Evolutionary conservation across 2,329 filamentous ascomycete genomes (phyloP), one percentile per base, ranked within the genome.

Genomic region (Trichoderma aggressivum): DNA sequence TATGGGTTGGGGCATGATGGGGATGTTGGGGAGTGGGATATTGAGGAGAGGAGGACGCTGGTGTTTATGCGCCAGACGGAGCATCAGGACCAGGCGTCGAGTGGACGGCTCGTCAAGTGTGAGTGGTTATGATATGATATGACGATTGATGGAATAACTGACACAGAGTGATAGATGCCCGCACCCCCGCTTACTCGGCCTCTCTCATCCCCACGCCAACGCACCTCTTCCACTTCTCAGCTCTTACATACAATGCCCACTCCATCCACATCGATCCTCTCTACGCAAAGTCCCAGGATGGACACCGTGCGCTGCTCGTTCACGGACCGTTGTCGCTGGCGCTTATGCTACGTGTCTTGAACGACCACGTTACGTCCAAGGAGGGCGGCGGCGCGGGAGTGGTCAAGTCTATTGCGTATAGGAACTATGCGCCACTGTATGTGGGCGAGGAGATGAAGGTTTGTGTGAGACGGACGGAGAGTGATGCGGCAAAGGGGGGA

Each of bases 231-330:
- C 90, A 94, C 71, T 98, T 95, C 84, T 96, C 92, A 24, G 94
- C 94, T 0, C 87, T 99, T 39, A 95, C 92, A 3, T 94, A 94
- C 84, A 99, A 99, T 80, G 93, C 94, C 1, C 96, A 99, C 81
- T 86, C 87, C 18, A 98, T 99, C 75, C 96, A 99, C 81, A 86
- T 97, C 26, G 92, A 98, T 79, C 87, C 86, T 1, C 78, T 86
- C 56, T 97, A 93, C 81, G 90, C 90, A 65, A 86, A 86, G 50
- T 83, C 87, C 14, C 83, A 90, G 14, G 96, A 98, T 80, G 92
- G 92, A 12, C 90, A 97, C 79, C 86, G 86, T 6, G 88, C 90
- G 72, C 84, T 94, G 30, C 86, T 98, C 18, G 92, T 98, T 70
- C 96, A 98, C 77, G 96, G 96, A 0, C 95, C 96, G 1, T 83